phyloP scores from a whole-genome alignment of 1,139 yeast genomes.

The Taphrina communis region DNA sequence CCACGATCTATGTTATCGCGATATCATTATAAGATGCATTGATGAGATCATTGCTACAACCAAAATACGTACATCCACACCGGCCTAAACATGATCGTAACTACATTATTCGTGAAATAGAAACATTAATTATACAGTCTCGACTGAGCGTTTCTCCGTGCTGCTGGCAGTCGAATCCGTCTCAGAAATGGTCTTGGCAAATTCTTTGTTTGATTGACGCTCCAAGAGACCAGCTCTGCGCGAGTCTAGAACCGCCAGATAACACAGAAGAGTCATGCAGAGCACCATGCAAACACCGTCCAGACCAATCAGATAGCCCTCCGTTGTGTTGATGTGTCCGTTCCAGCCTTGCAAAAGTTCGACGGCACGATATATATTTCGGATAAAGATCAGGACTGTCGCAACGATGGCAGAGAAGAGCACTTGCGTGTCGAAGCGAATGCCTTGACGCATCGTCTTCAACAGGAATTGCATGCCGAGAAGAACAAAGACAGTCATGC shows the following conservation, averaged over 20 bases:
- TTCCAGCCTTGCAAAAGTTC: conserved; percentile 80
- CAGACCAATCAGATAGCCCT: conserved; percentile 72
- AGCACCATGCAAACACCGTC: conserved; percentile 74
- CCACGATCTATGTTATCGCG: too few relatives aligned
- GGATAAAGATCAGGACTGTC: conserved; percentile 65
- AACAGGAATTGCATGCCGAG: conserved; percentile 64
- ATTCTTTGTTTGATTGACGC: background rate
- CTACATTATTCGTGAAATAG: background rate
- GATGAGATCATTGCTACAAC: background rate
- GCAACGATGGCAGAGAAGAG: conserved; percentile 49
- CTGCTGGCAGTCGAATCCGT: background rate
- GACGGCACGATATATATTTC: conserved; percentile 80
- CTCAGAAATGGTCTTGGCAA: background rate
- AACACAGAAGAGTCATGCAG: conserved; percentile 19
- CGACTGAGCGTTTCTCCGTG: background rate
- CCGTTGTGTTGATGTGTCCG: conserved; percentile 73
- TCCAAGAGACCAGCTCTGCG: background rate
- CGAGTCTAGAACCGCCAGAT: conserved; percentile 13
- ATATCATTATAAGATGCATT: too few relatives aligned
- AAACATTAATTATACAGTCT: background rate
- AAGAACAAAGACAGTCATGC: conserved; percentile 68
- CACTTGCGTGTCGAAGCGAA: conserved; percentile 2
- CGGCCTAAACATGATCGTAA: background rate
- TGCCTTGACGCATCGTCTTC: conserved; percentile 54
- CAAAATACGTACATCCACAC: background rate